Base-by-base conservation (phyloP, 306 rosid genomes). In the Fragaria vesca region DNA sequence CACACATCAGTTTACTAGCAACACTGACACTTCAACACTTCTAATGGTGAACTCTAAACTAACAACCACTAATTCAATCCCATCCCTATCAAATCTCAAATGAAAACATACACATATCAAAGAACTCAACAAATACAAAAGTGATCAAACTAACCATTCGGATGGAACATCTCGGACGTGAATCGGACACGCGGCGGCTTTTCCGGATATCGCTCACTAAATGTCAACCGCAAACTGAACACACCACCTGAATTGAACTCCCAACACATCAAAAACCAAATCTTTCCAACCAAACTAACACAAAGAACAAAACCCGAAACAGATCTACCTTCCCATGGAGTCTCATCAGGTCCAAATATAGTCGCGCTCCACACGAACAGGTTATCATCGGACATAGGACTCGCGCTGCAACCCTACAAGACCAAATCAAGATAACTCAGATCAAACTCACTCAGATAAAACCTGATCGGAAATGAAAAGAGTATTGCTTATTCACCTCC, bases 281-380 rank as follows among this genome's bases (percentile, higher is more conserved):
- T 3, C 58, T 65, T 36, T 36, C 40, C 8, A 52, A 38, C 15
- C 20, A 45, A 24, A 24, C 6, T 55, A 21, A 0, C 2, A 46
- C 12, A 40, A 48, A 36, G 6, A 42, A 12, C 21, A 32, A 12
- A 42, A 68, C 7, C 8, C 5, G 15, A 21, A 48, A 36, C 34
- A 15, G 55, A 82, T 68, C 71, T 54, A 82, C 80, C 82, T 73
- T 82, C 82, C 73, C 85, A 82, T 0, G 85, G 69, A 50, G 79
- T 73, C 72, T 78, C 85, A 40, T 82, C 85, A 6, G 82, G 85
- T 3, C 82, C 77, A 50, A 82, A 82, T 55, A 82, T 68, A 66
- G 82, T 78, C 17, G 82, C 82, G 58, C 77, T 82, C 85, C 82
- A 78, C 40, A 82, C 82, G 40, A 82, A 78, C 46, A 82, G 20